phyloP scores from a whole-genome alignment of 345 rosid genomes.

The Anacardium occidentale region DNA sequence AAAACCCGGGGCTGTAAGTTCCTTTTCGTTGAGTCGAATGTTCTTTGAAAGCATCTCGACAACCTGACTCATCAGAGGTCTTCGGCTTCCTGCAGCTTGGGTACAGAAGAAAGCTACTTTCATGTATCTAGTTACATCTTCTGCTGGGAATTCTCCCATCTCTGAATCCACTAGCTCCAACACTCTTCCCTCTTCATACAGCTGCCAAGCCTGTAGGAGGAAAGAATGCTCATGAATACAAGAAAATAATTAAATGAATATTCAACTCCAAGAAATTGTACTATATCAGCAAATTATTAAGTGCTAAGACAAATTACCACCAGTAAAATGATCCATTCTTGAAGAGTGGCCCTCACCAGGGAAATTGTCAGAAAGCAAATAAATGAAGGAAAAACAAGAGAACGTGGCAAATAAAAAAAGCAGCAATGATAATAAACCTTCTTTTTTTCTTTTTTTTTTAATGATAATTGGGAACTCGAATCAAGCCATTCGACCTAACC shows the following conservation, averaged over 20 bases:
- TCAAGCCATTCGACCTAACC: no score
- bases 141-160: constrained; percentile 47
- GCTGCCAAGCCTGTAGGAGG: constrained; percentile 57
- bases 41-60: constrained; percentile 56
- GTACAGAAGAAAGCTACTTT: constrained; percentile 76
- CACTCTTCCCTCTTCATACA: constrained; percentile 45
- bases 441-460: no score
- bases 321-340: background rate
- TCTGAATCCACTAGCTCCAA: constrained; percentile 57
- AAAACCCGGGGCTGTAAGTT: constrained; percentile 60
- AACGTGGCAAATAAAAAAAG: constrained; percentile 7
- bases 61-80: constrained; percentile 69
- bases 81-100: constrained; percentile 48
- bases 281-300: background rate
- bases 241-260: background rate
- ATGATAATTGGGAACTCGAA: no score
- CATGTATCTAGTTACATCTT: constrained; percentile 47
- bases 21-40: constrained; percentile 47
- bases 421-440: no score
- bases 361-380: background rate
- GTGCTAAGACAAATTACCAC: background rate
- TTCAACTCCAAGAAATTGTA: background rate
- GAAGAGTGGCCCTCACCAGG: background rate
- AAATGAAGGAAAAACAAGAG: background rate
- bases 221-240: background rate